Evolutionary conservation across 495 filamentous ascomycete species (phyloP), one percentile per base, ranked within the genome.

Genomic region (Penicillium canariense): DNA sequence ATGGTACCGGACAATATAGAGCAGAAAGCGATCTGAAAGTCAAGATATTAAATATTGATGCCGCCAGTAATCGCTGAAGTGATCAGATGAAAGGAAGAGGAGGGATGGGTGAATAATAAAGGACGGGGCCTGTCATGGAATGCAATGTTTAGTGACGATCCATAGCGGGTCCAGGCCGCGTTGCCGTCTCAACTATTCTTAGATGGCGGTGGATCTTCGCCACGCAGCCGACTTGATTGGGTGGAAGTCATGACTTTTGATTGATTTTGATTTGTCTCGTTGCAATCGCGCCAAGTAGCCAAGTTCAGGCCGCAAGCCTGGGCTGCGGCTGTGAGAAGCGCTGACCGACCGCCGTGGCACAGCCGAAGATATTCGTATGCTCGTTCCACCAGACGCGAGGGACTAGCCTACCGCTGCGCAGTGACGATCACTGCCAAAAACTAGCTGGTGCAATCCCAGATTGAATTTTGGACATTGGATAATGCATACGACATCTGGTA

Each of bases 151-250:
- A 52, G 35, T 56, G 59, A 36, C 44, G 48, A 55, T 58, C 54
- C 35, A 56, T 50, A 39, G 55, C 52, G 61, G 61, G 57, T 61
- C 60, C 56, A 59, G 67, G 64, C 65, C 65, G 65, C 65, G 67
- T 69, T 68, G 67, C 65, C 60, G 54, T 65, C 65, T 66, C 67
- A 62, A 65, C 65, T 70, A 70, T 68, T 70, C 65, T 68, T 68
- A 70, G 64, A 60, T 63, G 50, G 49, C 52, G 56, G 49, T 54
- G 56, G 56, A 58, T 54, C 54, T 55, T 36, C 56, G 61, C 58
- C 50, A 40, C 35, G 30, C 34, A 42, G 26, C 27, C n/a, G n/a
- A 6, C 20, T 36, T 26, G 40, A 30, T 45, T 46, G 48, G 48
- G 28, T 17, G n/a, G 20, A 15, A 25, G 22, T 30, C 15, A 26